phyloP scores from a whole-genome alignment of 2,329 filamentous ascomycete genomes.

The Xylaria sp. region DNA sequence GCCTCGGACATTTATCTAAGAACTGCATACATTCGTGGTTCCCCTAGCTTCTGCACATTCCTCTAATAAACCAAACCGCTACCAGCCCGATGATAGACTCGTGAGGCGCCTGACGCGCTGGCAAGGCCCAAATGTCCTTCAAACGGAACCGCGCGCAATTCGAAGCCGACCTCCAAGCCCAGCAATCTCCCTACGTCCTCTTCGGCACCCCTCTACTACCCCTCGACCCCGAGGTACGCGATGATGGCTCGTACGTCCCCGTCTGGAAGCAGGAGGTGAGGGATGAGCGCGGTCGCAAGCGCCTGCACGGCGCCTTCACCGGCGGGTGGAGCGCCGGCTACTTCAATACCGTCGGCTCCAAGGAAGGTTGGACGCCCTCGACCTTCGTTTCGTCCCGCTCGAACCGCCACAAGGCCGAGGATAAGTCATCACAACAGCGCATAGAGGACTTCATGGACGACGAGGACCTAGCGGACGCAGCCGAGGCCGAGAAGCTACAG shows the following conservation, averaged over 20 bases:
- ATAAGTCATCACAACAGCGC: slow-evolving; percentile 62
- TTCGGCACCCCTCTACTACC: slow-evolving; percentile 89
- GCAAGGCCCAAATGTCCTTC: slow-evolving; percentile 67
- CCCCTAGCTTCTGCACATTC: neutral
- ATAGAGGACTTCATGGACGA: slow-evolving; percentile 98
- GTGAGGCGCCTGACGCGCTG: slow-evolving; percentile 23
- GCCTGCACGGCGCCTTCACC: slow-evolving; percentile 95
- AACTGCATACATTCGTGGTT: neutral
- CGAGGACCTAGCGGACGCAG: slow-evolving; percentile 88
- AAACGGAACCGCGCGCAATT: slow-evolving; percentile 84
- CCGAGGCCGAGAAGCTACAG: slow-evolving; percentile 78
- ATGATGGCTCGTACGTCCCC: slow-evolving; percentile 92
- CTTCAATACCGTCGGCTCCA: slow-evolving; percentile 97
- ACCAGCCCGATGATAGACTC: slow-evolving; percentile 25
- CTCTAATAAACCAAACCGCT: neutral
- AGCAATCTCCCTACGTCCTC: slow-evolving; percentile 77
- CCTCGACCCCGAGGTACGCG: slow-evolving; percentile 77
- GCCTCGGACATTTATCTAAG: neutral
- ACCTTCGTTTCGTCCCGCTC: slow-evolving; percentile 90
- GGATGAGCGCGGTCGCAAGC: slow-evolving; percentile 89
- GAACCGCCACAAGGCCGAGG: slow-evolving; percentile 73
- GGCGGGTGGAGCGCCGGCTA: slow-evolving; percentile 98
- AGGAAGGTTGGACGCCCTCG: slow-evolving; percentile 95
- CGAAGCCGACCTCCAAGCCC: slow-evolving; percentile 75
- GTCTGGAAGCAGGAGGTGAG: slow-evolving; percentile 99